Conservation (phyloP, 306 rosid species). For the Vigna radiata region DNA sequence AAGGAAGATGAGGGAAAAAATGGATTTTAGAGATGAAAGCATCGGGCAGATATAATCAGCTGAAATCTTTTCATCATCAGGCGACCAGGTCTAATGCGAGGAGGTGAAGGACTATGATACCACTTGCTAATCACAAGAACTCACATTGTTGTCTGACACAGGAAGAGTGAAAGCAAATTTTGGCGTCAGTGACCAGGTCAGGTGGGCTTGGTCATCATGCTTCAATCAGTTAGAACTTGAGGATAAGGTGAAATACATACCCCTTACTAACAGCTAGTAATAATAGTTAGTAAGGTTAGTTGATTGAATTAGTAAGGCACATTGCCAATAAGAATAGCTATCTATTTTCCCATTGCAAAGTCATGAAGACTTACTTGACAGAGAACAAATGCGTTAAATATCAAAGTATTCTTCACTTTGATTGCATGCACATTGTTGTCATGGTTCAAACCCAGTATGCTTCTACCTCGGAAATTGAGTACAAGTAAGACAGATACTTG, state of each 20-base stretch:
- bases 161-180: background rate
- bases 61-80: background rate
- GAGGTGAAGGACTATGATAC: background rate
- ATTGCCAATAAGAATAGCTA: background rate
- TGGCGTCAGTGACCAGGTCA: background rate
- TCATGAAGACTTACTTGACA: slow-evolving; percentile 71
- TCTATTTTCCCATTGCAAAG: background rate
- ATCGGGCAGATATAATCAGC: background rate
- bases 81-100: background rate
- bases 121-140: background rate
- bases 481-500: slow-evolving; percentile 86
- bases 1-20: background rate
- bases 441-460: slow-evolving; percentile 60
- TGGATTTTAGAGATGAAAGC: background rate
- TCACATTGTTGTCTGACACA: background rate
- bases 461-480: slow-evolving; percentile 78
- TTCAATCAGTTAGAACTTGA: background rate
- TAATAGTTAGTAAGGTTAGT: background rate
- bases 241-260: no score
- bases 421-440: slow-evolving; percentile 44
- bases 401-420: slow-evolving; percentile 82
- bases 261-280: no score
- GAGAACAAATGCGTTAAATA: slow-evolving; percentile 94
- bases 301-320: background rate
- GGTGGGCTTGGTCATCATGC: background rate